Conservation (phyloP, 2,329 filamentous ascomycete genomes). For the Trichoderma atrobrunneum region DNA sequence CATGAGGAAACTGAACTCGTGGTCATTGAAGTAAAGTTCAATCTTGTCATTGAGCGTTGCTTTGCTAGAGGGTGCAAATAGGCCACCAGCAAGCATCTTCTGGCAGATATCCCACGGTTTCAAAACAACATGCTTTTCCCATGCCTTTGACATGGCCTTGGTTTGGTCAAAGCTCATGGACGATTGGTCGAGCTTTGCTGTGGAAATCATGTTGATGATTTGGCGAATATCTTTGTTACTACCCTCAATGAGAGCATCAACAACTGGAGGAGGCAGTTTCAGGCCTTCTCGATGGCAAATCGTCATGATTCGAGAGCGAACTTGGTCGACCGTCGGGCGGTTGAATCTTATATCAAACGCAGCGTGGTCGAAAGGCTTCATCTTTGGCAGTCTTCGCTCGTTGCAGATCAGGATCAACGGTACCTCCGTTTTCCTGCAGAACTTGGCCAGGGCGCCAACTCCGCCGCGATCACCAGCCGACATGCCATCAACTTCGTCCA, state of each 20-base stretch:
- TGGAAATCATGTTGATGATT: slow-evolving; percentile 97
- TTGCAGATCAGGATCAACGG: slow-evolving; percentile 98
- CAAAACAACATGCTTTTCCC: slow-evolving; percentile 95
- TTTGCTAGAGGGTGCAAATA: slow-evolving; percentile 81
- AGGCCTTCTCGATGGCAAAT: slow-evolving; percentile 90
- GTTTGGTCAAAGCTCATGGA: slow-evolving; percentile 80
- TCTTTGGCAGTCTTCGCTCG: slow-evolving; percentile 87
- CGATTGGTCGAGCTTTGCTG: slow-evolving; percentile 81
- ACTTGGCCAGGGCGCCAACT: slow-evolving; percentile 87
- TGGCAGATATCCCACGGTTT: slow-evolving; percentile 98
- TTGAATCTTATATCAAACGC: slow-evolving; percentile 84
- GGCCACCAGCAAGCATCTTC: slow-evolving; percentile 83
- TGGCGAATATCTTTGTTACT: slow-evolving; percentile 95
- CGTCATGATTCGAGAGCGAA: slow-evolving; percentile 88
- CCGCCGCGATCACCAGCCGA: slow-evolving; percentile 94
- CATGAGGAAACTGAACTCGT: slow-evolving; percentile 97
- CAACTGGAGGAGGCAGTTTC: slow-evolving; percentile 76
- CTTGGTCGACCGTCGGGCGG: slow-evolving; percentile 85
- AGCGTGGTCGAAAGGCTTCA: slow-evolving; percentile 93
- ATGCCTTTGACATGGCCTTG: slow-evolving; percentile 93
- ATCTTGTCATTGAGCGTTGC: slow-evolving; percentile 94
- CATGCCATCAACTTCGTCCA: slow-evolving; percentile 99
- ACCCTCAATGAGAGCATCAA: slow-evolving; percentile 93
- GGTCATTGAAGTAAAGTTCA: slow-evolving; percentile 98
- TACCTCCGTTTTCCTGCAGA: slow-evolving; percentile 92